Conservation (phyloP, 441 rosid species). For the Pelargonium cotyledonis region DNA sequence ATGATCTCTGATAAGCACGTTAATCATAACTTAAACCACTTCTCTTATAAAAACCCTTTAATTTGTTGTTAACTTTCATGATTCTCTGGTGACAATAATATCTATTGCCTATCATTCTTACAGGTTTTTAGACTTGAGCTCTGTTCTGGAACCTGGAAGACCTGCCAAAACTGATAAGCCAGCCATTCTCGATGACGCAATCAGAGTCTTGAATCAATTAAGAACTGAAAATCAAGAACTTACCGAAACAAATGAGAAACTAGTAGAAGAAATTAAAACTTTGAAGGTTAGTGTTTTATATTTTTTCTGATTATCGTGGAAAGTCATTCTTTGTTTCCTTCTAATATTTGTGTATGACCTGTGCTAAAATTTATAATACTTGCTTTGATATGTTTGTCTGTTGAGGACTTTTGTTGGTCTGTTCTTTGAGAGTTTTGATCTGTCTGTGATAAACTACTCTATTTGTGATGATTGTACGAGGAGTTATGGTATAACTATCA, state of each 20-base stretch:
- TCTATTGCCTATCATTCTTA: constrained; percentile 13
- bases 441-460: neutral
- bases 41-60: neutral
- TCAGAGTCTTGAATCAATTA: constrained; percentile 65
- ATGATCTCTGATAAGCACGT: neutral
- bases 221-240: constrained; percentile 69
- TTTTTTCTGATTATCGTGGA: neutral
- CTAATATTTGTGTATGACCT: neutral
- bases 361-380: neutral
- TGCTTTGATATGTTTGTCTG: neutral
- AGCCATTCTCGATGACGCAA: constrained; percentile 75
- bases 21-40: neutral
- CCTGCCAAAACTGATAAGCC: constrained; percentile 67
- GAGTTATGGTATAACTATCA: neutral
- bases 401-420: neutral
- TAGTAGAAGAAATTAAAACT: constrained; percentile 64
- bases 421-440: neutral
- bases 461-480: neutral
- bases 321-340: neutral
- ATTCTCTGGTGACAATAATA: neutral
- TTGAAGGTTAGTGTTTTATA: constrained; percentile 54
- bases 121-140: constrained; percentile 78
- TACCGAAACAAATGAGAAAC: constrained; percentile 67
- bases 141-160: constrained; percentile 77
- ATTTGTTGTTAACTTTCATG: neutral